Evolutionary conservation across 1,139 yeast genomes (phyloP).

Genomic region (Groenewaldozyma auringiensis): DNA sequence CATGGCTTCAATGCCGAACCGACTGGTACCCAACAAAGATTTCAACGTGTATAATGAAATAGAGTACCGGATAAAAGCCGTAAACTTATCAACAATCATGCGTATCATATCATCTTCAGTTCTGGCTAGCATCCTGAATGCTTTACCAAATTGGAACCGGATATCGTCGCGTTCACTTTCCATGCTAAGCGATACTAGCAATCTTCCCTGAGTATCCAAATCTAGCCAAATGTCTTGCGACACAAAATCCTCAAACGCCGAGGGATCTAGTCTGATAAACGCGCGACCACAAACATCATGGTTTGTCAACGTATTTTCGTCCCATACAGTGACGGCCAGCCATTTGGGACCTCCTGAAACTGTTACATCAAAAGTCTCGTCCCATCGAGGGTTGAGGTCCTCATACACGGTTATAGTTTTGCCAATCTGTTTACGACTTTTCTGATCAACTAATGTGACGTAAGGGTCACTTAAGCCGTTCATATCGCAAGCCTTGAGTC

Average conservation of each 20-base stretch:
- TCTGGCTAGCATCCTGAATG: slow-evolving; percentile 56
- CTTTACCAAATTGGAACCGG: slow-evolving; percentile 68
- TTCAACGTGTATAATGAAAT: slow-evolving; percentile 34
- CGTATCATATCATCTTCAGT: slow-evolving; percentile 58
- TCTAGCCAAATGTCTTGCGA: slow-evolving; percentile 50
- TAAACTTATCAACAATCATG: slow-evolving; percentile 56
- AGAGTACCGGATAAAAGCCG: slow-evolving; percentile 39
- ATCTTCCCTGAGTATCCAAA: slow-evolving; percentile 60
- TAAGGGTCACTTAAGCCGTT: slow-evolving; percentile 58
- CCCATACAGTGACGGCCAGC: slow-evolving; percentile 67
- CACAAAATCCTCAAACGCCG: slow-evolving; percentile 59
- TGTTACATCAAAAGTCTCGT: slow-evolving; percentile 70
- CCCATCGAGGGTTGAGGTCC: slow-evolving; percentile 74
- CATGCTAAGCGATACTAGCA: slow-evolving; percentile 58
- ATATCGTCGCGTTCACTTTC: slow-evolving; percentile 77
- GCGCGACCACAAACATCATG: slow-evolving; percentile 69
- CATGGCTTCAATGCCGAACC: slow-evolving; percentile 42
- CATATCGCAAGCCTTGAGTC: slow-evolving; percentile 46
- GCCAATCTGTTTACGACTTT: slow-evolving; percentile 52
- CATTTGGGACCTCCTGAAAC: slow-evolving; percentile 32
- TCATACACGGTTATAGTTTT: slow-evolving; percentile 60
- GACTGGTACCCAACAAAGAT: slow-evolving; percentile 20
- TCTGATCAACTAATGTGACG: slow-evolving; percentile 59
- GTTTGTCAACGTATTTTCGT: slow-evolving; percentile 46
- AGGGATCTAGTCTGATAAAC: slow-evolving; percentile 55